phyloP scores from a whole-genome alignment of 75 land plant genomes.

The Isoetes taiwanensis region DNA sequence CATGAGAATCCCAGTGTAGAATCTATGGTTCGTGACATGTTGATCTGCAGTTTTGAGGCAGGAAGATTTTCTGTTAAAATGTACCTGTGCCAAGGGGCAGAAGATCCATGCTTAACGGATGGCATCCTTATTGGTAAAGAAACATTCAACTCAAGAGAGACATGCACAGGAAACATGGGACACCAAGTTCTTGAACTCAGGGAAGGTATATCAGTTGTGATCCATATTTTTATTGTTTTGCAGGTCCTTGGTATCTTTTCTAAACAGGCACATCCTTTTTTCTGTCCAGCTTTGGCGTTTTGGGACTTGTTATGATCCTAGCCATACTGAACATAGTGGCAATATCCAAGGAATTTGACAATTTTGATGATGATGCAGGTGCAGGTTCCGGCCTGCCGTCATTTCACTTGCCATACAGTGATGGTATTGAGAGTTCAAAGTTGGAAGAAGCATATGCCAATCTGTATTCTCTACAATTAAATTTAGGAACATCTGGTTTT shows the following conservation, averaged over 20 bases:
- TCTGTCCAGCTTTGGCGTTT: no score
- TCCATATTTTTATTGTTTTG: no score
- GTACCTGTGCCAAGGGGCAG: conserved; percentile 19
- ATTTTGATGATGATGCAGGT: conserved; percentile 12
- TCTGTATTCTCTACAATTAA: conserved; percentile 11
- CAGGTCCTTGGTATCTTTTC: no score
- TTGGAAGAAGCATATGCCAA: conserved; percentile 12
- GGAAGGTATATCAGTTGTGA: no score
- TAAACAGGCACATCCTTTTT: background rate
- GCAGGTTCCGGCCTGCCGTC: conserved; percentile 12
- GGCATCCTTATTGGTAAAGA: conserved; percentile 15
- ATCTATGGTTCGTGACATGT: conserved; percentile 26
- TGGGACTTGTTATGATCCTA: no score
- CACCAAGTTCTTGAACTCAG: background rate
- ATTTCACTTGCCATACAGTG: conserved; percentile 20
- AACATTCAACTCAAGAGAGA: background rate
- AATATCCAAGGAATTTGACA: no score
- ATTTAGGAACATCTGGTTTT: conserved; percentile 13
- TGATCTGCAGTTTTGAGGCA: conserved; percentile 12
- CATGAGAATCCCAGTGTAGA: conserved; percentile 19
- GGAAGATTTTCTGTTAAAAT: conserved; percentile 3
- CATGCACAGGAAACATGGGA: no score
- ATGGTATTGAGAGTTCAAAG: conserved; percentile 12
- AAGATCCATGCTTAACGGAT: conserved; percentile 32
- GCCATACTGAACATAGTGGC: no score